Evolutionary conservation across 208 protist genomes (phyloP).

Genomic region (Acanthamoeba lenticulata): DNA sequence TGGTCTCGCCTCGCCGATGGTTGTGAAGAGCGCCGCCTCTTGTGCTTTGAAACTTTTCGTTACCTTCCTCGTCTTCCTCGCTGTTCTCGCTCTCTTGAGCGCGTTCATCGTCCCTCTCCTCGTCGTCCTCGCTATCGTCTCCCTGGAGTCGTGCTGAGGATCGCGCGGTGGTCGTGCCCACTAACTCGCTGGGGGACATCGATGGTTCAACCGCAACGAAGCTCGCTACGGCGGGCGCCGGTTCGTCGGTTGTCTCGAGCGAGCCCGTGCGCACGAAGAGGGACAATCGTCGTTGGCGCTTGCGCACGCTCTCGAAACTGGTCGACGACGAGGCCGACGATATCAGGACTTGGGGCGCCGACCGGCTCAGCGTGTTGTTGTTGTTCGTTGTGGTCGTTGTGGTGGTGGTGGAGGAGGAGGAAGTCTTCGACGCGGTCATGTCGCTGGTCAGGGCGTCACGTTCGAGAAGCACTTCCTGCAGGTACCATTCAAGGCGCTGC

Average conservation of each 20-base stretch:
- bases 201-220: background rate
- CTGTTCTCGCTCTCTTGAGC: background rate
- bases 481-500: conserved; percentile 50
- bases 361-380: background rate
- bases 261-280: conserved; percentile 2
- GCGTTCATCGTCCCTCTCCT: background rate
- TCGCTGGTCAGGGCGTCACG: background rate
- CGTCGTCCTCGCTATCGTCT: background rate
- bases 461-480: conserved; percentile 24
- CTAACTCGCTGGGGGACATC: too few species aligned
- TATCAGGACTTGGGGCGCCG: background rate
- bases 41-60: background rate
- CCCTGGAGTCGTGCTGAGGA: background rate
- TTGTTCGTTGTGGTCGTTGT: background rate
- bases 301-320: conserved; percentile 7
- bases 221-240: background rate
- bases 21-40: background rate
- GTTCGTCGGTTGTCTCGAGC: background rate
- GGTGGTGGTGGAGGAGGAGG: background rate
- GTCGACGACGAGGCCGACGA: background rate
- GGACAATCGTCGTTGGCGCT: background rate
- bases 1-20: too few species aligned
- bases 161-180: background rate
- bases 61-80: background rate
- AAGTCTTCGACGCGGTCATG: background rate